Percentiles rank a stretch among this genome's conserved stretches.
Evolutionary conservation across 352 stramenopile species (phyloP).

Genomic region (Pythium myriotylum): DNA sequence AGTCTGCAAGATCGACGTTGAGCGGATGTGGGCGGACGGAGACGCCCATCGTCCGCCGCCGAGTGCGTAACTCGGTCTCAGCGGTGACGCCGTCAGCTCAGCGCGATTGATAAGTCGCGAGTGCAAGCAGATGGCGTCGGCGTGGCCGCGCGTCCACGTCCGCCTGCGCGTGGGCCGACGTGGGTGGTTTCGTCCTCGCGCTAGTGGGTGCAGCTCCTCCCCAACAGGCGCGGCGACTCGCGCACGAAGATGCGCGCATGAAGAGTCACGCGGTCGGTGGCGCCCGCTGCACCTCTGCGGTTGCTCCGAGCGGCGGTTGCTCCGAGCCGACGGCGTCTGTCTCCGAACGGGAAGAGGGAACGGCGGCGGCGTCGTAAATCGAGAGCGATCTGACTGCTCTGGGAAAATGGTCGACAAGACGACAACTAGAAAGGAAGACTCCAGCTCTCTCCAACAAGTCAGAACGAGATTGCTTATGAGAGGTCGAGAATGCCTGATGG

Average conservation of each 20-base stretch:
- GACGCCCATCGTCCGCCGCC: not conserved
- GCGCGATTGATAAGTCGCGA: not conserved
- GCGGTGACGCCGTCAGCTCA: not conserved
- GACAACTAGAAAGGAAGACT: too few species aligned
- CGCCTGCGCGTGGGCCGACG: not conserved
- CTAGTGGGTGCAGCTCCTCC: slow-evolving; percentile 1
- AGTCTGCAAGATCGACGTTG: not conserved
- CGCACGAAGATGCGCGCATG: not conserved
- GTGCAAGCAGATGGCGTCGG: slow-evolving; percentile 10
- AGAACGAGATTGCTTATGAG: too few species aligned
- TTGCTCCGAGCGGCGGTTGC: too few species aligned
- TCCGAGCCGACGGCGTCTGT: too few species aligned
- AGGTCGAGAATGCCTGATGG: too few species aligned
- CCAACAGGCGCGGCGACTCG: not conserved
- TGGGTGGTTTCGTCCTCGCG: not conserved
- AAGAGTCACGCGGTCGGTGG: not conserved
- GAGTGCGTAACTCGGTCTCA: not conserved
- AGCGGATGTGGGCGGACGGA: not conserved
- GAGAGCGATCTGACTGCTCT: too few species aligned
- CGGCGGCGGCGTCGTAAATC: too few species aligned
- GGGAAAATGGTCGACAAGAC: too few species aligned
- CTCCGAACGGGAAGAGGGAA: too few species aligned
- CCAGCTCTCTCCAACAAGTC: too few species aligned
- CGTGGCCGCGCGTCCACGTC: not conserved
- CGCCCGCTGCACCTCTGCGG: too few species aligned